A percentile compares a stretch with the other conserved stretches of the same genome.
These are phyloP conservation scores for Trichosporon faecale DNA, from an alignment of 1,284 basidiomycete species.

Conservation along the genomic window DNA sequence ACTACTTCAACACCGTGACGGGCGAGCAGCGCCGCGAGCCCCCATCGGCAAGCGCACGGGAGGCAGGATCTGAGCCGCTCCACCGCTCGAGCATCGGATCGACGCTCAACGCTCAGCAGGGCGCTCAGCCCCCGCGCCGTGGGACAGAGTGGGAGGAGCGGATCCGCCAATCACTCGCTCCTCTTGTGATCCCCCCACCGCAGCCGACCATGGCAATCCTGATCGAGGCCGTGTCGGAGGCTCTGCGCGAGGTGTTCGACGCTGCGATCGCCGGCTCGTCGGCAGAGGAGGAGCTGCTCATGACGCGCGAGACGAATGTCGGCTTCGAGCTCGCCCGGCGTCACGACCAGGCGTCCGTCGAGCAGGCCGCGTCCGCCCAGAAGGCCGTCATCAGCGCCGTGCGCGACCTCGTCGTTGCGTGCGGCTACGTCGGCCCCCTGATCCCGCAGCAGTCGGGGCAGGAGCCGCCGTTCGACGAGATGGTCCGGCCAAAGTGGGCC, in stretches of 20 bases:
- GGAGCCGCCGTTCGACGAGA: constrained; percentile 25
- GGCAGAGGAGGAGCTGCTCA: constrained; percentile 42
- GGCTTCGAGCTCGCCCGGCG: constrained; percentile 31
- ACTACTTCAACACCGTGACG: constrained; percentile 70
- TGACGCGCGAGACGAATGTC: constrained; percentile 32
- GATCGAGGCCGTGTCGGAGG: constrained; percentile 37
- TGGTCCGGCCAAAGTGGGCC: constrained; percentile 41
- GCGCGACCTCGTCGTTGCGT: constrained; percentile 37
- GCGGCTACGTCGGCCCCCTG: constrained; percentile 48
- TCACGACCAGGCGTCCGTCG: constrained; percentile 38
- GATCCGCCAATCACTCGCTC: constrained; percentile 25
- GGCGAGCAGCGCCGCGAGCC: constrained; percentile 61
- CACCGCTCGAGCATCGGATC: constrained; percentile 8
- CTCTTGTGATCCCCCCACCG: constrained; percentile 14
- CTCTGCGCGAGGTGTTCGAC: constrained; percentile 42
- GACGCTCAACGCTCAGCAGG: neutral
- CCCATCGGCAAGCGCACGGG: constrained; percentile 16
- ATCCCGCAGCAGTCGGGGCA: constrained; percentile 19
- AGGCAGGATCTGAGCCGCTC: constrained; percentile 10
- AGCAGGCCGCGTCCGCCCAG: constrained; percentile 26
- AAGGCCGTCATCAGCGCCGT: constrained; percentile 30
- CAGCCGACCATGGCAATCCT: constrained; percentile 30
- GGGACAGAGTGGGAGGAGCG: constrained; percentile 24
- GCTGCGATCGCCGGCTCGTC: constrained; percentile 42
- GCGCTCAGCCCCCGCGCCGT: neutral